Conservation (phyloP, 192 early-diverging fungal species). For the Geranomyces michiganensis region DNA sequence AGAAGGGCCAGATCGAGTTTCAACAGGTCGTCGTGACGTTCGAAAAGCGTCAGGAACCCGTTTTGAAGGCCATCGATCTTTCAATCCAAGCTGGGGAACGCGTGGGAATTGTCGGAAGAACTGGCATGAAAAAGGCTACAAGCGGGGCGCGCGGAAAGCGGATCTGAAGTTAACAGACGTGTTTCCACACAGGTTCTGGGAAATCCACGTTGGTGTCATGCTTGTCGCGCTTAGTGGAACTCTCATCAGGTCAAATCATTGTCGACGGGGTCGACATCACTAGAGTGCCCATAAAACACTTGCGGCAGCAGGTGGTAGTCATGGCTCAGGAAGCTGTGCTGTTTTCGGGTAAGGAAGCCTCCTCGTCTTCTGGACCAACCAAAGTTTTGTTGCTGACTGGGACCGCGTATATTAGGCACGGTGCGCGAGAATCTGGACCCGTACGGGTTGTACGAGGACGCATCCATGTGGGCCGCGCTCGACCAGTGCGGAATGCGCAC, state of each 20-base stretch:
- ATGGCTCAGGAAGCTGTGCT: conserved; percentile 63
- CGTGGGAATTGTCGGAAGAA: conserved; percentile 54
- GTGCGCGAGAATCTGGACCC: conserved; percentile 71
- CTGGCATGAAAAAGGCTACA: conserved; percentile 10
- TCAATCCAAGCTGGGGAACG: conserved; percentile 53
- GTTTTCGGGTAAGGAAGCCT: conserved; percentile 55
- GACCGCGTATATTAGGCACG: conserved; percentile 68
- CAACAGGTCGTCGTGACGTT: conserved; percentile 40
- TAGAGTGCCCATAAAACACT: conserved; percentile 52
- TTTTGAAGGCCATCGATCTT: conserved; percentile 61
- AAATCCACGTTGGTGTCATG: conserved; percentile 47
- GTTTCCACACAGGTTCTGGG: conserved; percentile 62
- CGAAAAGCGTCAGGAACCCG: conserved; percentile 30
- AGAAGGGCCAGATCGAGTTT: conserved; percentile 44
- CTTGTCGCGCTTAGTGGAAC: conserved; percentile 62
- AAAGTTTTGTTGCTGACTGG: conserved; percentile 59
- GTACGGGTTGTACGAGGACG: conserved; percentile 58
- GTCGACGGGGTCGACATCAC: conserved; percentile 67
- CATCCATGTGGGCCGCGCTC: conserved; percentile 68
- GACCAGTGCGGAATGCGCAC: conserved; percentile 53
- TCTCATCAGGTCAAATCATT: conserved; percentile 39
- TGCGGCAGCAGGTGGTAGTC: conserved; percentile 55
- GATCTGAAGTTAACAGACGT: no score
- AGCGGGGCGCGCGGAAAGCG: no score
- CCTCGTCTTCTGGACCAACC: conserved; percentile 61